phyloP scores from a whole-genome alignment of 2,329 filamentous ascomycete species.

The Calonectria hongkongensis region DNA sequence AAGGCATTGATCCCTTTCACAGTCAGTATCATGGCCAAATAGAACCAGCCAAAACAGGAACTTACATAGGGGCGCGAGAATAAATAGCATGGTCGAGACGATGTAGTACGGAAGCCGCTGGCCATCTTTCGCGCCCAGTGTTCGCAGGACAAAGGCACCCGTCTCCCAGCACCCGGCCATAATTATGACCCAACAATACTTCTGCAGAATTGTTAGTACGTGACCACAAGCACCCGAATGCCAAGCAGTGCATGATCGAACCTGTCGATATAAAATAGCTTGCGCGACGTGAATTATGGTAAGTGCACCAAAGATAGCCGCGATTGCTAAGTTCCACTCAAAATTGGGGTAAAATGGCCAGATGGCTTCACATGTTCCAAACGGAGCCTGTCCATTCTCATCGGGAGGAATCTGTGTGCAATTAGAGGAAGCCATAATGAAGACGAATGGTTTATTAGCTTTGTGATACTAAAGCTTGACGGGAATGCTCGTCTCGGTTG shows the following conservation, averaged over 20 bases:
- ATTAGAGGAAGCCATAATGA: not conserved
- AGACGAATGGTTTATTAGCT: not conserved
- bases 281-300: not conserved
- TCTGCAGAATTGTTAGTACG: not conserved
- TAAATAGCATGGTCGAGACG: not conserved
- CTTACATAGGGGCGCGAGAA: not conserved
- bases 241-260: not conserved
- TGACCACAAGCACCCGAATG: too few species aligned
- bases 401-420: not conserved
- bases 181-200: not conserved
- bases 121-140: not conserved
- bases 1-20: not conserved
- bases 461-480: not conserved
- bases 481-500: not conserved
- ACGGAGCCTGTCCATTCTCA: not conserved
- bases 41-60: not conserved
- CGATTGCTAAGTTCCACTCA: not conserved
- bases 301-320: not conserved
- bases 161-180: not conserved
- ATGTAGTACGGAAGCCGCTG: not conserved
- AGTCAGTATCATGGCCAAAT: not conserved
- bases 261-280: not conserved
- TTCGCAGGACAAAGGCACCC: not conserved
- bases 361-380: not conserved
- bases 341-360: conserved; percentile 10